Percentiles rank a stretch among this genome's conserved stretches.
Evolutionary conservation across 2,329 filamentous ascomycete species (phyloP).

Genomic region (Ophiocordyceps camponoti-saundersi): DNA sequence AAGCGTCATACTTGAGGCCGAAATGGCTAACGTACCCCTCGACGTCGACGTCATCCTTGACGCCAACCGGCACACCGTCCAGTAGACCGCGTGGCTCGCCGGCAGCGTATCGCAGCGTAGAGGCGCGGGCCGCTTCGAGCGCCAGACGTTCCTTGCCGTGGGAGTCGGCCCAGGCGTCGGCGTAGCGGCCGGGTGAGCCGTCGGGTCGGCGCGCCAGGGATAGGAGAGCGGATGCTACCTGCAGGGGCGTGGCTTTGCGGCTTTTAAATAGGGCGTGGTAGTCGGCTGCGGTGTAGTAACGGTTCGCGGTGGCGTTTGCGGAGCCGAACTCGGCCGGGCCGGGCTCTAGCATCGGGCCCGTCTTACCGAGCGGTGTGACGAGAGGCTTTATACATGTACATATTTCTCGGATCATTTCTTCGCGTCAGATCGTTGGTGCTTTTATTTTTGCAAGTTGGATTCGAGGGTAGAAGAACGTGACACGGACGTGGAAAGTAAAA

Average conservation of each 20-base stretch:
- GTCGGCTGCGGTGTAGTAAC: constrained; percentile 56
- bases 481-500: constrained; percentile 30
- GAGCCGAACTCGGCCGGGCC: constrained; percentile 22
- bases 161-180: constrained; percentile 55
- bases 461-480: neutral
- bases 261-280: constrained; percentile 61
- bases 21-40: constrained; percentile 51
- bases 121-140: constrained; percentile 51
- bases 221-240: constrained; percentile 55
- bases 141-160: constrained; percentile 39
- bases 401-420: too few relatives aligned
- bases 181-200: constrained; percentile 21
- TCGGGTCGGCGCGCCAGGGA: constrained; percentile 27
- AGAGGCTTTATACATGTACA: constrained; percentile 27
- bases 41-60: constrained; percentile 68
- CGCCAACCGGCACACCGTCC: constrained; percentile 67
- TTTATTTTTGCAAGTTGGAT: too few relatives aligned
- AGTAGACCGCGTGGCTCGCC: constrained; percentile 50
- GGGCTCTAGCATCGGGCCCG: constrained; percentile 20
- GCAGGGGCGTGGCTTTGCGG: constrained; percentile 52
- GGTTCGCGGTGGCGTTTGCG: constrained; percentile 23
- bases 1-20: constrained; percentile 45
- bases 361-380: constrained; percentile 31
- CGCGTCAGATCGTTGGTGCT: too few relatives aligned
- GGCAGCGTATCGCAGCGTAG: constrained; percentile 52